A percentile compares a stretch with the other conserved stretches of the same genome.
Evolutionary conservation across 1,139 yeast genomes (phyloP).

Genomic region (Protomyces macrosporus): DNA sequence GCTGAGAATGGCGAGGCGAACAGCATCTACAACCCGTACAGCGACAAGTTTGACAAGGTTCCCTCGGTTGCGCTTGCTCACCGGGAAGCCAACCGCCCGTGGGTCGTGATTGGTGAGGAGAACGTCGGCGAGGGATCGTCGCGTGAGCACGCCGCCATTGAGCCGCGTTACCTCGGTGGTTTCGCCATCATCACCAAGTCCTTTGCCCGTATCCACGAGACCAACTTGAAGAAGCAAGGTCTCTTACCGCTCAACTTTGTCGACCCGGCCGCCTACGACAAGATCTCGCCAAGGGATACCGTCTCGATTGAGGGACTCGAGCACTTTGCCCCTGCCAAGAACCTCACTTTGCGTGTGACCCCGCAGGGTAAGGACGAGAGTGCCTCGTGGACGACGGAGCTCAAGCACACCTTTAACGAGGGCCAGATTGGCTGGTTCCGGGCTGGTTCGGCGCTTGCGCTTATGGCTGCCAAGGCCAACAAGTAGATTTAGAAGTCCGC

Average conservation of each 20-base stretch:
- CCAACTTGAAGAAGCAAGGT: constrained; percentile 96
- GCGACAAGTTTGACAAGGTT: constrained; percentile 90
- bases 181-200: constrained; percentile 95
- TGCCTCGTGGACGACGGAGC: constrained; percentile 75
- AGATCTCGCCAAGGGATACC: constrained; percentile 83
- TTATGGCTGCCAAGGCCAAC: constrained; percentile 62
- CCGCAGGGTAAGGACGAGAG: constrained; percentile 63
- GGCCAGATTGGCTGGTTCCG: constrained; percentile 99
- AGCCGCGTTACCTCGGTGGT: constrained; percentile 99
- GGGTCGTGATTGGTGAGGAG: constrained; percentile 99
- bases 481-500: not conserved
- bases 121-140: constrained; percentile 99
- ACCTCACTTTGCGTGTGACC: constrained; percentile 78
- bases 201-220: constrained; percentile 94
- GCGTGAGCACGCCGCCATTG: constrained; percentile 99
- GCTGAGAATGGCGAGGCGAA: constrained; percentile 96
- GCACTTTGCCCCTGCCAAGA: constrained; percentile 88
- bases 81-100: constrained; percentile 58
- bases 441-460: constrained; percentile 97
- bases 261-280: constrained; percentile 86
- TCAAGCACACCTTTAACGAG: constrained; percentile 88
- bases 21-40: constrained; percentile 80
- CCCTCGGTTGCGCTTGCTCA: constrained; percentile 93
- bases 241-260: constrained; percentile 91
- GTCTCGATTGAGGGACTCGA: constrained; percentile 82